phyloP scores from a whole-genome alignment of 2,329 filamentous ascomycete genomes.

The Teratosphaeria viscida region DNA sequence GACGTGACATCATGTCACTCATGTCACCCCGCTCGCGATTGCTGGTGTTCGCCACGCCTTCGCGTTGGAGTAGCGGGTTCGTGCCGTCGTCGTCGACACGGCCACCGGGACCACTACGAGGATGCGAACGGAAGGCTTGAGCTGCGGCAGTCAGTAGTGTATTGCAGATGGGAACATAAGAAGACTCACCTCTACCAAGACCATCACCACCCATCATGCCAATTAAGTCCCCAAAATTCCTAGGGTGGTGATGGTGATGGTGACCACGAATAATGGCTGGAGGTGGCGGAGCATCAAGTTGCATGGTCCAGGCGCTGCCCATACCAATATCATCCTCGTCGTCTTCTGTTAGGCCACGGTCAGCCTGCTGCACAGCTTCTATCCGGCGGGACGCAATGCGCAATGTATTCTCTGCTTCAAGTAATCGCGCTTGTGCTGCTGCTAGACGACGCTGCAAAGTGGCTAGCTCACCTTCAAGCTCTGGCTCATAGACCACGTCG shows the following conservation, averaged over 20 bases:
- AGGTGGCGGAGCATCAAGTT: slow-evolving; percentile 11
- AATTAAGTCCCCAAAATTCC: slow-evolving; percentile 17
- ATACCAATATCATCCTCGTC: slow-evolving; percentile 21
- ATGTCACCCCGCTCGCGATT: slow-evolving; percentile 2
- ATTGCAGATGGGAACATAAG: neutral
- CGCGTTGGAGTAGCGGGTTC: slow-evolving; percentile 68
- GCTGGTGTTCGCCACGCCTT: slow-evolving; percentile 4
- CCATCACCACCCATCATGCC: slow-evolving; percentile 11
- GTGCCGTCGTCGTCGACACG: slow-evolving; percentile 63
- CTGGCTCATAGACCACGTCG: slow-evolving; percentile 48
- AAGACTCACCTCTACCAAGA: slow-evolving; percentile 2
- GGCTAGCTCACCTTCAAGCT: slow-evolving; percentile 28
- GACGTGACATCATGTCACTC: slow-evolving; percentile 1
- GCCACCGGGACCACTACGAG: neutral
- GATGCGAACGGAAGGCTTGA: slow-evolving; percentile 7
- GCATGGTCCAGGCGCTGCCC: slow-evolving; percentile 9
- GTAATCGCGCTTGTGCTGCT: neutral
- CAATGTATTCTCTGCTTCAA: neutral
- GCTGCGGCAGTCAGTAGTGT: slow-evolving; percentile 1
- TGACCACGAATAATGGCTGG: slow-evolving; percentile 9
- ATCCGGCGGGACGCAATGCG: neutral
- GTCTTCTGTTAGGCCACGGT: slow-evolving; percentile 11
- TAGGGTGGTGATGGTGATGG: slow-evolving; percentile 14
- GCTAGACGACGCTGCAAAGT: neutral
- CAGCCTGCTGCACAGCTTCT: neutral